Evolutionary conservation across 208 protist genomes (phyloP), one percentile per base, ranked within the genome.

Genomic region (Phytomonas francai): DNA sequence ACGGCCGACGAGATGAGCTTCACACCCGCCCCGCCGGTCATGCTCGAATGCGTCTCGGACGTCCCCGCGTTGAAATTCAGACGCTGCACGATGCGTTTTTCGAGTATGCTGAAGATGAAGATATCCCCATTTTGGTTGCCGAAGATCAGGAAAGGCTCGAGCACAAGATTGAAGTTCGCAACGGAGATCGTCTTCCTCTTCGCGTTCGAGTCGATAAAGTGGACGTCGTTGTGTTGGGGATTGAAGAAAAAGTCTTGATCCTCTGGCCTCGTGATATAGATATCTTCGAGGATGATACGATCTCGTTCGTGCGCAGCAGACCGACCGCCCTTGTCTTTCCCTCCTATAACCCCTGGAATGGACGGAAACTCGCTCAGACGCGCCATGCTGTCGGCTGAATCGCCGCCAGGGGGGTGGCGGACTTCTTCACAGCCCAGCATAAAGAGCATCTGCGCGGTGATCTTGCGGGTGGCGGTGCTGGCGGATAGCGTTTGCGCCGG

Each of bases 101-200:
- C 77, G 36, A 94, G 78, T 2, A 91, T 73, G 39, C 78, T 84
- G 63, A 88, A 85, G 67, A 94, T 64, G 65, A 93, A 73, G 39
- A 91, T 71, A 62, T 93, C 82, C 8, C 95, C 87, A 70, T 80
- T 84, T 66, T 94, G 83, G 60, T 97, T 95, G 36, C 91, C 83
- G 12, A 98, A 68, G 19, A 97, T 45, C 3, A 94, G 75, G 57
- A 85, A 77, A 7, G 97, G 91, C 74, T 97, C 83, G 27, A 94
- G 81, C 7, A 70, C 83, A 64, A 91, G 68, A 79, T 87, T 79
- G 19, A 96, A 51, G 32, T 91, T 71, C 7, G 84, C 83, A 29
- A 91, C 73, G 14, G 89, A 71, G 27, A 97, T 83, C 34, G 83
- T 89, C 22, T 78, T 74, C 14, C 68, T 73, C 14, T 73, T 59